phyloP scores from a whole-genome alignment of 192 early-diverging fungal species.

The Dimargaris cristalligena region DNA sequence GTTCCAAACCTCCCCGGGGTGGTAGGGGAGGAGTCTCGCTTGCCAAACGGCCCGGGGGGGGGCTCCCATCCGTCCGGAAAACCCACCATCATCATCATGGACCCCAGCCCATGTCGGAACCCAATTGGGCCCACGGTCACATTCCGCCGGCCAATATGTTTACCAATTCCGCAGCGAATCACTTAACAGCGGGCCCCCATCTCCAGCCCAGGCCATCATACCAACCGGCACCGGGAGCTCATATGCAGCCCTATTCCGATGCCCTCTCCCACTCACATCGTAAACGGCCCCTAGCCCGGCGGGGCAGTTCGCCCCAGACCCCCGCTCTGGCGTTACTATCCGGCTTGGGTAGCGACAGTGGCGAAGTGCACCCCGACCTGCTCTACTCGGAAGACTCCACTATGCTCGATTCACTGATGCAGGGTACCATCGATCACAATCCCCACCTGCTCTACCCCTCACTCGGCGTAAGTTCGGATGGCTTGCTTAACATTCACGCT shows the following conservation, averaged over 20 bases:
- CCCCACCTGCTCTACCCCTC: no score
- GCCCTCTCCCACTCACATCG: not conserved
- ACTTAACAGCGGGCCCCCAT: no score
- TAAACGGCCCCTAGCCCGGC: not conserved
- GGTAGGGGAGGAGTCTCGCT: no score
- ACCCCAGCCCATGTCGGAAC: not conserved
- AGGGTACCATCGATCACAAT: not conserved
- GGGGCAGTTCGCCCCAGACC: not conserved
- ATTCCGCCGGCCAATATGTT: constrained; percentile 12
- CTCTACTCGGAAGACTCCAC: constrained; percentile 7
- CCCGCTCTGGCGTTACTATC: not conserved
- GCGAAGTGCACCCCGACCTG: constrained; percentile 3
- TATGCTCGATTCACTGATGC: not conserved
- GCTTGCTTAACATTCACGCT: no score
- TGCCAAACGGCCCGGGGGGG: no score
- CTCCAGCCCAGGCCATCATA: not conserved
- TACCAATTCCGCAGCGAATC: not conserved
- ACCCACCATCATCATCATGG: no score
- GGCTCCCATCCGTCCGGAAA: no score
- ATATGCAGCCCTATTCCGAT: not conserved
- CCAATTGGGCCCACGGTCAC: not conserved
- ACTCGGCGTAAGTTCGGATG: no score
- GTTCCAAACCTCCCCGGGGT: constrained; percentile 8
- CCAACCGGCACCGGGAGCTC: not conserved
- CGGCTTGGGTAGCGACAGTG: not conserved